Evolutionary conservation across 805 yeast genomes (phyloP), one percentile per base, ranked within the genome.

Genomic region (Metschnikowia picachoensis): DNA sequence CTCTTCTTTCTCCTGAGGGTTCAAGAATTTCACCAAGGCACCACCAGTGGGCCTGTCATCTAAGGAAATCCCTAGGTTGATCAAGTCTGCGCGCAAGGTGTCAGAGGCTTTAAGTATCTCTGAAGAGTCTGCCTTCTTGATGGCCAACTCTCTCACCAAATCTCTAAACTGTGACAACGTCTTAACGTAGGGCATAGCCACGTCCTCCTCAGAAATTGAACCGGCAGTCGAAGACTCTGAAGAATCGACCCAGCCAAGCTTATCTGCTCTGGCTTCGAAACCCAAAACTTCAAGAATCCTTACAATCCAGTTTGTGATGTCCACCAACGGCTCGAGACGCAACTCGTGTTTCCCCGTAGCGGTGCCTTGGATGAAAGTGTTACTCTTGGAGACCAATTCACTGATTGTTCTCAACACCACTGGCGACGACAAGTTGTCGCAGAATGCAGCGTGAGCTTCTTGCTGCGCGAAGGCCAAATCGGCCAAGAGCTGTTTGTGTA

Each of bases 341-440:
- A 82, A 56, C 14, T 76, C 80, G 39, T 50, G 40, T 12, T 69
- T 53, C 4, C 78, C 76, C 20, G 61, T 64, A n/a, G 76, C 60
- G 9, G 80, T 62, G 30, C 47, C 35, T 53, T 70, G 76, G 36
- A 91, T 80, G 61, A 92, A 94, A 32, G 80, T 77, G 64, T 94
- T 92, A 8, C 87, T 61, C 46, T 73, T 76, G 29, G 85, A 79
- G 5, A 92, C 83, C 46, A 94, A 68, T 14, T 86, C 95, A 49
- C 77, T 68, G 41, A 94, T 58, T 1, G 71, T 61, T 52, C 85
- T 79, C 47, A 94, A 65, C 0, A 83, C 97, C 46, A 70, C 74
- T 17, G 96, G 94, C 1, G 94, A 85, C 3, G 91, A 68, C 52
- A 94, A 73, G 62, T 89, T 94, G 62, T 94, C 99, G 67, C 95